Percentiles rank a stretch among this genome's conserved stretches.
Conservation (phyloP, 805 yeast genomes). For the Wickerhamomyces rabaulensis region DNA sequence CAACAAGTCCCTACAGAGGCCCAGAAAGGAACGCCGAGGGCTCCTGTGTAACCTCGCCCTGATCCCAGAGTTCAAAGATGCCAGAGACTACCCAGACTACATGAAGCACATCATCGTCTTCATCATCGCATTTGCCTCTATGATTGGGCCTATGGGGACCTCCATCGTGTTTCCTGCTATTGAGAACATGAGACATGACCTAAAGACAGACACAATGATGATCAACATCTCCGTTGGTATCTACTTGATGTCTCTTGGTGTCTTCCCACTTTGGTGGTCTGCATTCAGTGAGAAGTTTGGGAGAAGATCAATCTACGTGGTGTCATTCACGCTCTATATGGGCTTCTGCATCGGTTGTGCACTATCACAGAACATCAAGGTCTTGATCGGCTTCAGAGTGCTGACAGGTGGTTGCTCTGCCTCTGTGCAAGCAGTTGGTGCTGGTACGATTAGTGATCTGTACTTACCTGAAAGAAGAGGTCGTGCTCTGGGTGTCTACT, state of each 20-base stretch:
- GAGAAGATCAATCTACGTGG: conserved; percentile 64
- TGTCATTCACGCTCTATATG: conserved; percentile 57
- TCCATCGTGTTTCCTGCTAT: conserved; percentile 80
- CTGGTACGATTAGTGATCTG: conserved; percentile 79
- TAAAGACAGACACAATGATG: conserved; percentile 50
- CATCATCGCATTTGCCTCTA: conserved; percentile 66
- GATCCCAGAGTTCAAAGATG: conserved; percentile 67
- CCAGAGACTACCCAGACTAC: conserved; percentile 51
- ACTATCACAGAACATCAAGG: conserved; percentile 51
- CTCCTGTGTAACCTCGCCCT: conserved; percentile 44
- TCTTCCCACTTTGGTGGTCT: conserved; percentile 89
- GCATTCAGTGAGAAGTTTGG: conserved; percentile 72
- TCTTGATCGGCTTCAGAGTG: conserved; percentile 64
- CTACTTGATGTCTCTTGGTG: conserved; percentile 66
- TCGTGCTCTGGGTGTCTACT: conserved; percentile 71
- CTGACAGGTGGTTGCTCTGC: conserved; percentile 79
- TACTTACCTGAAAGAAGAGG: conserved; percentile 68
- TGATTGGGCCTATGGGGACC: conserved; percentile 87
- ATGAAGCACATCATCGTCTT: conserved; percentile 53
- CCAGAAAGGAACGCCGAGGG: conserved; percentile 40
- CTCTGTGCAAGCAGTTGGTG: conserved; percentile 84
- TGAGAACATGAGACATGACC: conserved; percentile 46
- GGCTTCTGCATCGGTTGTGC: conserved; percentile 74
- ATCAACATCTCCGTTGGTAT: conserved; percentile 81
- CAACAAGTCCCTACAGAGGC: conserved; percentile 8